A percentile compares a stretch with the other conserved stretches of the same genome.
phyloP scores from a whole-genome alignment of 2,329 filamentous ascomycete genomes.

The Meredithiella fracta region DNA sequence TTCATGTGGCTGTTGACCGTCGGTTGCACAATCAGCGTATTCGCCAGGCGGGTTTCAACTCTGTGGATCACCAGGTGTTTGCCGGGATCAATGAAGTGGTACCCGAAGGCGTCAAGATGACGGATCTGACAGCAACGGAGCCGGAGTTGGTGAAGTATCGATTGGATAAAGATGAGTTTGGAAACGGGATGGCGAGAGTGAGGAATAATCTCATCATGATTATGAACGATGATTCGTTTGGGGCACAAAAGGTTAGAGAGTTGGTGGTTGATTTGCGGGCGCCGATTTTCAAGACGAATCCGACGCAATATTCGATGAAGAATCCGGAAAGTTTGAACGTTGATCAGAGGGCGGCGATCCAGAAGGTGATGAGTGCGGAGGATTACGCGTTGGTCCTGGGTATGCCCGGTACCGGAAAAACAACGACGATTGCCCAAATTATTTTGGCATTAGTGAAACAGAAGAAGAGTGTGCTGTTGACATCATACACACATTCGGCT shows the following conservation, averaged over 20 bases:
- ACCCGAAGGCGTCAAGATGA: conserved; percentile 6
- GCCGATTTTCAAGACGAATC: conserved; percentile 53
- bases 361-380: conserved; percentile 87
- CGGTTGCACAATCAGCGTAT: conserved; percentile 74
- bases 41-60: conserved; percentile 59
- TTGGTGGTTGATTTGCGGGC: conserved; percentile 63
- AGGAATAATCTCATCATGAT: conserved; percentile 86
- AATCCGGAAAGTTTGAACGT: conserved; percentile 55
- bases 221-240: conserved; percentile 64
- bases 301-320: conserved; percentile 47
- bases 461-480: conserved; percentile 81
- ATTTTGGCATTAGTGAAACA: conserved; percentile 78
- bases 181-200: conserved; percentile 89
- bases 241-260: conserved; percentile 54
- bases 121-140: background rate
- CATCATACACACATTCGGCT: conserved; percentile 92
- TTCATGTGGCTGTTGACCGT: conserved; percentile 81
- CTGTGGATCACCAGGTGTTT: conserved; percentile 66
- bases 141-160: conserved; percentile 48
- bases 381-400: conserved; percentile 96
- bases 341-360: conserved; percentile 72
- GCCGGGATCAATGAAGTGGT: conserved; percentile 75
- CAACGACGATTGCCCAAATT: conserved; percentile 94
- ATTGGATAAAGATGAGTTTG: conserved; percentile 95
- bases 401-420: conserved; percentile 97